These are phyloP conservation scores for Hamamelis virginiana DNA, from an alignment of 164 flowering plant species.

Conservation along the genomic window DNA sequence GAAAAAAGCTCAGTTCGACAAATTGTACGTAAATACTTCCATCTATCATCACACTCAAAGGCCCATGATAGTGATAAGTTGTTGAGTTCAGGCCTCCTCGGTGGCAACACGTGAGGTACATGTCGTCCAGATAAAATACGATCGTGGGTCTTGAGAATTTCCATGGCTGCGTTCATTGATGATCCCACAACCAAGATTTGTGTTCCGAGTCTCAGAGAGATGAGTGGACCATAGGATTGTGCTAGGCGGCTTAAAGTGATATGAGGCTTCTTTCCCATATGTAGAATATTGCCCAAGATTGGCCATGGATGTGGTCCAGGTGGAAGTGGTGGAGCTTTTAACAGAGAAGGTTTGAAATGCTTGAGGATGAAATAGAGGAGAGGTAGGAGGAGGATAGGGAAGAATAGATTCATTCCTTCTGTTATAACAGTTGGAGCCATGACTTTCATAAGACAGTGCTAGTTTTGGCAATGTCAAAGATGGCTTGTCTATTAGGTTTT, in stretches of 20 bases:
- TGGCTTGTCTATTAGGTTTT: too few species aligned
- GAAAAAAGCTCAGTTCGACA: slow-evolving; percentile 41
- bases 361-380: slow-evolving; percentile 2
- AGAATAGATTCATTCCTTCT: slow-evolving; percentile 1
- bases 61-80: slow-evolving; percentile 22
- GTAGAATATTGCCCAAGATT: slow-evolving; percentile 34
- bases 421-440: neutral
- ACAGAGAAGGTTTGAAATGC: neutral
- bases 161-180: slow-evolving; percentile 21
- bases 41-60: slow-evolving; percentile 29
- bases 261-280: slow-evolving; percentile 24
- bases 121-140: slow-evolving; percentile 18
- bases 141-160: slow-evolving; percentile 34
- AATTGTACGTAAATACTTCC: slow-evolving; percentile 36
- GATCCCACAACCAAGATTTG: slow-evolving; percentile 31
- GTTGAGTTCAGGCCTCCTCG: neutral
- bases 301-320: slow-evolving; percentile 52
- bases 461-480: too few species aligned
- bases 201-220: slow-evolving; percentile 31
- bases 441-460: too few species aligned
- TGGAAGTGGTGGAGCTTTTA: slow-evolving; percentile 20
- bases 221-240: slow-evolving; percentile 32
- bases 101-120: slow-evolving; percentile 6
- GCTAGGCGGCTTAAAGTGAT: slow-evolving; percentile 19
- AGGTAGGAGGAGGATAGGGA: neutral